Conservation (phyloP, 768 basidiomycete genomes). For the Rhodocollybia butyracea region DNA sequence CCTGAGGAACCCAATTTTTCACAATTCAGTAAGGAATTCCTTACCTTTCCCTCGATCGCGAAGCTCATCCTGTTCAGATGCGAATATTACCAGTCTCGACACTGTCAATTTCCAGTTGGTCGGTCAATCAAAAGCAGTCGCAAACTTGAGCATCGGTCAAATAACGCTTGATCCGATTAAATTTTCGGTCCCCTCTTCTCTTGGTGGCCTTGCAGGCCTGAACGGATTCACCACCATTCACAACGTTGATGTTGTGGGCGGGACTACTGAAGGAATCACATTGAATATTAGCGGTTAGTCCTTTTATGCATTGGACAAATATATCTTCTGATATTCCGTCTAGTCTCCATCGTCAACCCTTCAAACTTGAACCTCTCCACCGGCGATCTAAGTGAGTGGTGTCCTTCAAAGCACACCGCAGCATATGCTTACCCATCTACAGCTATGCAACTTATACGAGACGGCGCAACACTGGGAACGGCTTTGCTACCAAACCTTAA, state of each 20-base stretch:
- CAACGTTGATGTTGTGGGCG: conserved; percentile 64
- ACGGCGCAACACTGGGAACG: conserved; percentile 53
- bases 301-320: neutral
- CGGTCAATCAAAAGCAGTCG: conserved; percentile 57
- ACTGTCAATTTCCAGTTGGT: conserved; percentile 52
- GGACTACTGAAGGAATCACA: conserved; percentile 53
- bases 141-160: conserved; percentile 59
- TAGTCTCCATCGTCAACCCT: conserved; percentile 65
- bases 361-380: conserved; percentile 59
- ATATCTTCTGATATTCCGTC: neutral
- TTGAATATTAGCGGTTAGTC: conserved; percentile 54
- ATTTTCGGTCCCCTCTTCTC: conserved; percentile 61
- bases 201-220: conserved; percentile 61
- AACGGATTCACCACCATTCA: conserved; percentile 53
- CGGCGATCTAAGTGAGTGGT: conserved; percentile 60
- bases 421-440: neutral
- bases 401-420: neutral
- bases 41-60: conserved; percentile 1
- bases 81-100: conserved; percentile 48
- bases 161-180: conserved; percentile 70
- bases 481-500: conserved; percentile 58
- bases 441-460: conserved; percentile 58
- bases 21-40: conserved; percentile 47
- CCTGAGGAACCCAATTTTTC: conserved; percentile 50
- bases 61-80: conserved; percentile 33